These are phyloP conservation scores for Podila epicladia DNA, from an alignment of 192 early-diverging fungal genomes.

Conservation along the genomic window DNA sequence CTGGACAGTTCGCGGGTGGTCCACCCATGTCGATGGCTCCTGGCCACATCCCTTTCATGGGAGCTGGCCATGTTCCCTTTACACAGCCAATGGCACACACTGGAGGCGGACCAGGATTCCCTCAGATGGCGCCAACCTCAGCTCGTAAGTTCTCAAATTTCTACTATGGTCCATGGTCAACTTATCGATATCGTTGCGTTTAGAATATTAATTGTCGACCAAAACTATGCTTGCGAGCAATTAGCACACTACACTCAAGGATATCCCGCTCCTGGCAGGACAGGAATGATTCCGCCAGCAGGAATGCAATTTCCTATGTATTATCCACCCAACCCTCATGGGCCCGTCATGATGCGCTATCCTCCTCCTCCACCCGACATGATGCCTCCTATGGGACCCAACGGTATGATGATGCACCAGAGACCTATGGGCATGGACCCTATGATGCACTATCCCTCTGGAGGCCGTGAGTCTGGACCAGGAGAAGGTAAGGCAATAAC, in stretches of 20 bases:
- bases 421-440: constrained; percentile 56
- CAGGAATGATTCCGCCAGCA: constrained; percentile 58
- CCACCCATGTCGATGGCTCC: constrained; percentile 60
- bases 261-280: constrained; percentile 60
- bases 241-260: constrained; percentile 59
- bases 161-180: not conserved
- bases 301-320: constrained; percentile 65
- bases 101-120: constrained; percentile 59
- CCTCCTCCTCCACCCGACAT: constrained; percentile 63
- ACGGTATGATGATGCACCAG: constrained; percentile 59
- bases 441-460: constrained; percentile 44
- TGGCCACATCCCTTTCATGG: constrained; percentile 43
- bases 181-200: not conserved
- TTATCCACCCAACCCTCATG: constrained; percentile 56
- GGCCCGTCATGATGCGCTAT: constrained; percentile 66
- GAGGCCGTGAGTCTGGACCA: constrained; percentile 20
- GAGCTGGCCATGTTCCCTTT: constrained; percentile 19
- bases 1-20: constrained; percentile 53
- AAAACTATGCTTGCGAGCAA: not conserved
- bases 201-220: not conserved
- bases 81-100: constrained; percentile 48
- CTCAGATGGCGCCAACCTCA: constrained; percentile 60
- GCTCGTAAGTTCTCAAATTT: constrained; percentile 47
- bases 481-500: not conserved
- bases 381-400: constrained; percentile 49